Evolutionary conservation across 305 asterid genomes (phyloP), one percentile per base, ranked within the genome.

Genomic region (Nicotiana rustica): DNA sequence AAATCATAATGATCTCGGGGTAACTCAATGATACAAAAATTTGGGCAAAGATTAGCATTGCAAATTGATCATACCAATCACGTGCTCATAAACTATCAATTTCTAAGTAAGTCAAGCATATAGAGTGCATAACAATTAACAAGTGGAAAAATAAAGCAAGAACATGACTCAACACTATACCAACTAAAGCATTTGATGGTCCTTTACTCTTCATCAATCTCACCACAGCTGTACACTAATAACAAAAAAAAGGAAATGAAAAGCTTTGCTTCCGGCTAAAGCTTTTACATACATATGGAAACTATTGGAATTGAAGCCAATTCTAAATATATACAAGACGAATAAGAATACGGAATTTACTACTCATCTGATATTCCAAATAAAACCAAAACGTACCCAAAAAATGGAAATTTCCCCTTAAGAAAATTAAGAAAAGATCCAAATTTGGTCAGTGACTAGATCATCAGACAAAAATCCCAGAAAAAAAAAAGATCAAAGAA

Each of bases 261-360:
- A 31, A 80, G 19, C 31, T 67, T 79, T 78, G 83, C 90, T 86
- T 87, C 76, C 18, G 60, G 79, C 59, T 78, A 85, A 86, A 87
- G 89, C 66, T 31, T 80, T 67, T 44, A 9, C 52, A 44, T 55
- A 60, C 10, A 19, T 86, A 79, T 38, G 80, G 21, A 62, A 82
- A 88, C 52, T 71, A 91, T 85, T 89, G 49, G 89, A 83, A 87
- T 82, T 70, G 78, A 90, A 86, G 92, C 77, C 79, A 88, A 86
- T 86, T 57, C 87, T 61, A 60, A 52, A 7, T 78, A 61, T 60
- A 73, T 81, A 79, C 60, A 87, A 86, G 83, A 71, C 18, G 19
- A 38, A 69, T 47, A 38, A 69, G 78, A 18, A 12, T 14, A 44
- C 10, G 13, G 60, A 70, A 44, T 19, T 44, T 19, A 44, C 38